Evolutionary conservation across 768 basidiomycete species (phyloP), one percentile per base, ranked within the genome.

Genomic region (Tylopilus sp.): DNA sequence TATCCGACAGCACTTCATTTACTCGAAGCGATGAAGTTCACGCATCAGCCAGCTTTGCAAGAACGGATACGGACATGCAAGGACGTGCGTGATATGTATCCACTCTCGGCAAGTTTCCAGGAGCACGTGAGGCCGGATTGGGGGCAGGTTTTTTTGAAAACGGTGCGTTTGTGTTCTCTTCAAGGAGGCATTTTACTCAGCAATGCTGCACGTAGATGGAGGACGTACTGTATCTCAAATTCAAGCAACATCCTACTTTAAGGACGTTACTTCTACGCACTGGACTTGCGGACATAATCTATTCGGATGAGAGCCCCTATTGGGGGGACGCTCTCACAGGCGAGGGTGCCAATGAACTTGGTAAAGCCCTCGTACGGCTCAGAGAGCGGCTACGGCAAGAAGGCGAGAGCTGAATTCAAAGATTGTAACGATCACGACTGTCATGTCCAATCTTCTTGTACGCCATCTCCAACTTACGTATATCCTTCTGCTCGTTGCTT

Each of bases 1-100:
- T 92, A 83, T 57, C 86, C 86, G 2, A 85, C 81, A 2, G 89
- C 85, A 10, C 66, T 82, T 58, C 89, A 91, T 57, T 74, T 91
- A n/a, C 77, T 81, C 48, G 87, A 91, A 67, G 87, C 88, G 9
- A 71, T 86, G 61, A 86, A 86, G 64, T 91, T 82, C 65, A 60
- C 81, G 33, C 65, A 72, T 20, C 71, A 72, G 3, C 79, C 78
- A 0, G 76, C 78, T 0, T 57, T 86, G 17, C 81, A 81, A 11
- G 82, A 87, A 49, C 58, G 60, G 25, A 84, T 91, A 50, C 74
- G 86, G 47, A 59, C 53, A 12, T 70, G 70, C 52, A 61, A 60
- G n/a, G 72, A 65, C 21, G 66, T 70, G n/a, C 65, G 66, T 39
- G 72, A 75, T 13, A 75, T 72, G 69, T 65, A 64, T 15, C 63